Evolutionary conservation across 306 rosid species (phyloP).

Genomic region (Malus asiatica): DNA sequence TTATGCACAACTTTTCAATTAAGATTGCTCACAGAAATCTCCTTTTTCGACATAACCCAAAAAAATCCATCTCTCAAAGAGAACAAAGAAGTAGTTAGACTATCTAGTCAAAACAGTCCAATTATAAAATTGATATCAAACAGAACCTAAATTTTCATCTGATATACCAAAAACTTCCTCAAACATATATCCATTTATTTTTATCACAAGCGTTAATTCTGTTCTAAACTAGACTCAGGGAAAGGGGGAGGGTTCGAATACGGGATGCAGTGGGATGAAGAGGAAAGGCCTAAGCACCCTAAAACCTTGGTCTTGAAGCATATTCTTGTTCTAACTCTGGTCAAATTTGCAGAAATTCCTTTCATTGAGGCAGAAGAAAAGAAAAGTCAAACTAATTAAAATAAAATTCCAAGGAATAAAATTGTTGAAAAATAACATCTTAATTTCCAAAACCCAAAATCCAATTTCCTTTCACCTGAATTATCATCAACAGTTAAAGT

Average conservation of each 20-base stretch:
- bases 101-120: background rate
- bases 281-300: background rate
- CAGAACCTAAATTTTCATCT: background rate
- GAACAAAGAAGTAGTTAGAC: background rate
- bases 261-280: background rate
- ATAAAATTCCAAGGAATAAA: background rate
- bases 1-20: background rate
- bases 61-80: background rate
- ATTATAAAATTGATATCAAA: background rate
- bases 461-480: background rate
- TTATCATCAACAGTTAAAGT: background rate
- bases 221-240: background rate
- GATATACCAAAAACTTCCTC: background rate
- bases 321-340: background rate
- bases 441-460: background rate
- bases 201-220: background rate
- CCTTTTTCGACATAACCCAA: background rate
- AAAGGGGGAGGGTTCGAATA: background rate
- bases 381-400: background rate
- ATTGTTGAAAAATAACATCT: background rate
- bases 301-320: background rate
- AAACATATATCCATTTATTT: background rate
- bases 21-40: background rate
- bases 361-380: background rate
- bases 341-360: background rate